Evolutionary conservation across 106 monocot genomes (phyloP).

Genomic region (Allium cepa): DNA sequence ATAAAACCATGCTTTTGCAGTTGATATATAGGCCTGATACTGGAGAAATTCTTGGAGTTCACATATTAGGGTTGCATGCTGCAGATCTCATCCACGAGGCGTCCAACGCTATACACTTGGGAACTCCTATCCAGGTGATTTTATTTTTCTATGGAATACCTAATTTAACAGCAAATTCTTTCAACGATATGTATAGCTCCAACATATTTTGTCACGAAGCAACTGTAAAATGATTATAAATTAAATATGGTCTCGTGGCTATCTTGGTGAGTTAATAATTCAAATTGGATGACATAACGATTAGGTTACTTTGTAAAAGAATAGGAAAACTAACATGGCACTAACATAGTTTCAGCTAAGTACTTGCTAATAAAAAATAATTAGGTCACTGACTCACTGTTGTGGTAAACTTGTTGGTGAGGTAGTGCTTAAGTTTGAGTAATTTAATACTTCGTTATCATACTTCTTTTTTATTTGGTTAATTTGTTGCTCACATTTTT

Average conservation of each 20-base stretch:
- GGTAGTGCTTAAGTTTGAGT: too few species aligned
- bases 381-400: too few species aligned
- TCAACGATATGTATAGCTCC: not conserved
- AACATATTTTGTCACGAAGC: not conserved
- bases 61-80: conserved; percentile 95
- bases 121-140: conserved; percentile 75
- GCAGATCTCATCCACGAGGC: conserved; percentile 98
- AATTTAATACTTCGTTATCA: too few species aligned
- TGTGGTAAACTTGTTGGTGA: too few species aligned
- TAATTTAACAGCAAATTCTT: not conserved
- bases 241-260: not conserved
- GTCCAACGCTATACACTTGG: conserved; percentile 90
- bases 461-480: too few species aligned
- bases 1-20: conserved; percentile 26
- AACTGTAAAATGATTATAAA: not conserved
- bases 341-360: too few species aligned
- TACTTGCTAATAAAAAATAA: too few species aligned
- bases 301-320: too few species aligned
- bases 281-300: too few species aligned
- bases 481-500: too few species aligned
- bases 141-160: not conserved
- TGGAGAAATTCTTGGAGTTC: conserved; percentile 96
- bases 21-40: conserved; percentile 94
- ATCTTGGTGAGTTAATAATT: too few species aligned
- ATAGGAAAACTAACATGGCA: too few species aligned